Evolutionary conservation across 139 green algal species (phyloP).

Genomic region (Diplosphaera chodatii): DNA sequence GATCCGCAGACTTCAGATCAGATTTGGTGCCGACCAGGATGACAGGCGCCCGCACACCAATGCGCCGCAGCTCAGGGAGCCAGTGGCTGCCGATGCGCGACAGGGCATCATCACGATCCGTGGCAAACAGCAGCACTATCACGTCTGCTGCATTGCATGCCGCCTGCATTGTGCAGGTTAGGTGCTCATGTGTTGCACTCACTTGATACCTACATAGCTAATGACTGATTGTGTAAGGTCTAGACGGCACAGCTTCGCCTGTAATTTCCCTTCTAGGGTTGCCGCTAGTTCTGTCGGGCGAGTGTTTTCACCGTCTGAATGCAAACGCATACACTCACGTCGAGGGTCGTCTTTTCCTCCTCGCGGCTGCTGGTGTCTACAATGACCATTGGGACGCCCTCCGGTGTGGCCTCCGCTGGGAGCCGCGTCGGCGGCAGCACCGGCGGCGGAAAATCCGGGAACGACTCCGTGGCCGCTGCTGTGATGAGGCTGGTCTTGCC

Average conservation of each 20-base stretch:
- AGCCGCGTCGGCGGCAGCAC: constrained; percentile 71
- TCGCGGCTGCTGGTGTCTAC: constrained; percentile 67
- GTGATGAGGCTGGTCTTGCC: constrained; percentile 82
- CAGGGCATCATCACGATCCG: constrained; percentile 37
- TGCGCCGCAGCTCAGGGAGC: constrained; percentile 59
- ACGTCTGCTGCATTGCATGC: constrained; percentile 47
- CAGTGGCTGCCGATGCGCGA: constrained; percentile 49
- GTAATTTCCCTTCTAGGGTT: too few species aligned
- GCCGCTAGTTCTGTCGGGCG: too few species aligned
- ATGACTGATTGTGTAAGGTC: too few species aligned
- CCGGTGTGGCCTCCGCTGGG: constrained; percentile 56
- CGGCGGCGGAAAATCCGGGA: constrained; percentile 59
- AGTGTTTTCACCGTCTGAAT: too few species aligned
- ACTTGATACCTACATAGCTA: too few species aligned
- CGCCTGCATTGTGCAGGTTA: too few species aligned
- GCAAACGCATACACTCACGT: not conserved
- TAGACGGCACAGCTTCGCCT: too few species aligned
- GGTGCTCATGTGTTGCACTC: too few species aligned
- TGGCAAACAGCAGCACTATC: constrained; percentile 69
- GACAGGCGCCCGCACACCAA: constrained; percentile 47
- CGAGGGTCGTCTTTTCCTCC: constrained; percentile 49
- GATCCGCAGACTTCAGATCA: constrained; percentile 56
- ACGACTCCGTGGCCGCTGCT: constrained; percentile 67
- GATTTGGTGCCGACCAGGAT: constrained; percentile 69
- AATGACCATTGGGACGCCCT: constrained; percentile 63